Evolutionary conservation across 768 basidiomycete species (phyloP).

Genomic region (Pulveroboletus sp.): DNA sequence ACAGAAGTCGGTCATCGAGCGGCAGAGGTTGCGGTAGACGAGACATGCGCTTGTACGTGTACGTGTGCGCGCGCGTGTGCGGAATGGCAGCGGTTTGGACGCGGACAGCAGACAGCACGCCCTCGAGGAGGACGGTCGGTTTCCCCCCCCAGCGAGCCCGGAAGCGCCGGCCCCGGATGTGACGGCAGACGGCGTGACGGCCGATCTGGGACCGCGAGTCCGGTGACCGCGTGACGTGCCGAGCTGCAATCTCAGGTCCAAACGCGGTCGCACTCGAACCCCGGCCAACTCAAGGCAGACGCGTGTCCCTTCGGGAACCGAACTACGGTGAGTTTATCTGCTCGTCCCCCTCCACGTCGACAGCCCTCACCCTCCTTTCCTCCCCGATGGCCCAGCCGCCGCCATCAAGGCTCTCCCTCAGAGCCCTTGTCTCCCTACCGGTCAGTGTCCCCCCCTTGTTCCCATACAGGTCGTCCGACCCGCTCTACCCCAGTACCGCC

Average conservation of each 20-base stretch:
- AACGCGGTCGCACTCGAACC: neutral
- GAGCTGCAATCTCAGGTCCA: conserved; percentile 13
- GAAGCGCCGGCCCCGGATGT: too few relatives aligned
- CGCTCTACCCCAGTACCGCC: conserved; percentile 32
- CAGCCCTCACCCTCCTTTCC: neutral
- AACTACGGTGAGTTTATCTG: conserved; percentile 13
- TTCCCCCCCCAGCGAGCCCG: too few relatives aligned
- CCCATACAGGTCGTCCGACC: neutral
- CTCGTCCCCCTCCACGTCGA: neutral
- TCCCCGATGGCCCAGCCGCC: conserved; percentile 27
- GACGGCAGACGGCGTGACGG: too few relatives aligned
- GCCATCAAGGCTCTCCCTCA: conserved; percentile 28
- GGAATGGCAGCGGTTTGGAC: too few relatives aligned
- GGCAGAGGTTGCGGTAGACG: conserved; percentile 56
- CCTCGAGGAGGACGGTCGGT: too few relatives aligned
- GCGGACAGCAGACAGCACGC: too few relatives aligned
- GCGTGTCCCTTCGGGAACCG: conserved; percentile 1
- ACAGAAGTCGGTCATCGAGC: conserved; percentile 77
- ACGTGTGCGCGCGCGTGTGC: too few relatives aligned
- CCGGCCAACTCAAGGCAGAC: conserved; percentile 11
- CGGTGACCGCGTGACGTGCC: conserved; percentile 7
- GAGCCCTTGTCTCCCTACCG: conserved; percentile 36
- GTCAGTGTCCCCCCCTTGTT: conserved; percentile 18
- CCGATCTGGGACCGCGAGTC: too few relatives aligned
- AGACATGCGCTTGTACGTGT: too few relatives aligned